Evolutionary conservation across 176 grass and related monocot species (phyloP).

Genomic region (Leersia perrieri): DNA sequence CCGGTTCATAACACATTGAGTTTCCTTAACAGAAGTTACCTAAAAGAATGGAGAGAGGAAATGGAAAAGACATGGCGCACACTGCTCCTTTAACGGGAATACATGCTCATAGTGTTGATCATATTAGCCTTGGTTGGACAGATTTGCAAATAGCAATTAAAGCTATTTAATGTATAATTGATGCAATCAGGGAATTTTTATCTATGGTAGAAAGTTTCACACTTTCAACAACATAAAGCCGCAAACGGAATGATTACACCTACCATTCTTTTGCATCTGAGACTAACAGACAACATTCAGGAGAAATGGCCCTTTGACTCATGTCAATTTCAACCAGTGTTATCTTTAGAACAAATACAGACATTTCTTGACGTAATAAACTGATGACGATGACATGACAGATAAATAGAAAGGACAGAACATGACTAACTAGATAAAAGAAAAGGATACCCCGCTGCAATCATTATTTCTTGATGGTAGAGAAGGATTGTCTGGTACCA

Average conservation of each 20-base stretch:
- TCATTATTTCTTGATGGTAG: conserved; percentile 23
- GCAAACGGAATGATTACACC: not conserved
- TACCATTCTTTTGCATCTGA: not conserved
- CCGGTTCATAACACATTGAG: not conserved
- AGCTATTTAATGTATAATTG: not conserved
- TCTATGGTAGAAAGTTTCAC: conserved; percentile 18
- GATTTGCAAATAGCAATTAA: not conserved
- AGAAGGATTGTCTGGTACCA: conserved; percentile 1
- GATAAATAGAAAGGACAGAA: conserved; percentile 3
- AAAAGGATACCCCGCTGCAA: conserved; percentile 33
- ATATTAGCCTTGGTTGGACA: not conserved
- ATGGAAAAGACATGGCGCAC: not conserved
- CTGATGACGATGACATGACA: not conserved
- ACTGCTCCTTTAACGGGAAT: not conserved
- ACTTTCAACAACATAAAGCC: conserved; percentile 7
- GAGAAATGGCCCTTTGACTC: not conserved
- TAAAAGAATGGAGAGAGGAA: not conserved
- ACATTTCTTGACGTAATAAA: conserved; percentile 16
- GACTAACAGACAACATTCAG: not conserved
- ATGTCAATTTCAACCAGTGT: conserved; percentile 8
- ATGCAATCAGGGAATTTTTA: not conserved
- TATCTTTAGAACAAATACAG: not conserved
- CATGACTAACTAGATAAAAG: not conserved
- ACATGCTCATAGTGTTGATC: not conserved
- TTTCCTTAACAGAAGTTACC: not conserved